phyloP scores from a whole-genome alignment of 108 stramenopile species.

The Nitzschia palea region DNA sequence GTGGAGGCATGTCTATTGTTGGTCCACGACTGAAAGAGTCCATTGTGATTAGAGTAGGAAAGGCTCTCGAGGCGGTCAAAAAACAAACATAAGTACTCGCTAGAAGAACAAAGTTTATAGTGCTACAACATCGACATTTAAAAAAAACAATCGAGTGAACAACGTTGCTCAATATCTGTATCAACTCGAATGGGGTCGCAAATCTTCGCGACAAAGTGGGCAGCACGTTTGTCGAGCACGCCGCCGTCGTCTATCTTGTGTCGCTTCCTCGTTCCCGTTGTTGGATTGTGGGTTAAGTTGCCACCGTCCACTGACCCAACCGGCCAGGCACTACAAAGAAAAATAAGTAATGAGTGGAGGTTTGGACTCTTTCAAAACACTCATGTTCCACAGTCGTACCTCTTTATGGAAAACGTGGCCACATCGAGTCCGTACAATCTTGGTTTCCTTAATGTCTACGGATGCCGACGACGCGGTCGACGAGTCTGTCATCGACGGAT shows the following conservation, averaged over 20 bases:
- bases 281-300: conserved; percentile 18
- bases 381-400: background rate
- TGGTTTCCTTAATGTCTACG: conserved; percentile 2
- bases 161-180: too few species aligned
- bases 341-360: background rate
- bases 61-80: conserved; percentile 13
- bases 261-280: conserved; percentile 12
- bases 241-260: conserved; percentile 22
- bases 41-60: conserved; percentile 46
- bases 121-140: background rate
- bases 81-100: background rate
- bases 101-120: background rate
- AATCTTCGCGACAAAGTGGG: conserved; percentile 59
- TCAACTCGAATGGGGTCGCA: conserved; percentile 25
- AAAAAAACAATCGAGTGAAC: too few species aligned
- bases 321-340: conserved; percentile 32
- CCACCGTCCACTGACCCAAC: conserved; percentile 69
- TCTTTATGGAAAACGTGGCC: conserved; percentile 58
- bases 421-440: conserved; percentile 55
- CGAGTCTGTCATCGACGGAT: background rate
- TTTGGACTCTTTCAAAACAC: too few species aligned
- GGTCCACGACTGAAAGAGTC: conserved; percentile 51
- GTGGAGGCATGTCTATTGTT: conserved; percentile 47
- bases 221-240: conserved; percentile 51
- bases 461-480: background rate